phyloP scores from a whole-genome alignment of 2,329 filamentous ascomycete genomes.

The Fusarium sp. region DNA sequence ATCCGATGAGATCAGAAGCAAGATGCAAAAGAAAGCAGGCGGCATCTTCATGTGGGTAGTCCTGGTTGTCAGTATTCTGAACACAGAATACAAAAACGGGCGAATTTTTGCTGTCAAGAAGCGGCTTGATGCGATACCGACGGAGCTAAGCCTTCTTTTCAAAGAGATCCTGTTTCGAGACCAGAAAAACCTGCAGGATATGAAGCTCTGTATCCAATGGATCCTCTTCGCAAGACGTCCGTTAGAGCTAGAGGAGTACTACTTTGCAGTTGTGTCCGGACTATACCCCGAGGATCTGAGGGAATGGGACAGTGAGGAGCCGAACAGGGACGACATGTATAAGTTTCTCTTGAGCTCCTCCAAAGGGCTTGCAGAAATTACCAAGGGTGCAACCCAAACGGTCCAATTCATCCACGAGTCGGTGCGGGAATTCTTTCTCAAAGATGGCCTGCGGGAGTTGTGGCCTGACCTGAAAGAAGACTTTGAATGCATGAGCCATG shows the following conservation, averaged over 20 bases:
- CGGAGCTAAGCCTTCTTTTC: constrained; percentile 58
- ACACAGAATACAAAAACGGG: constrained; percentile 46
- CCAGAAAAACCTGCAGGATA: constrained; percentile 48
- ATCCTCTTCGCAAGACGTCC: constrained; percentile 60
- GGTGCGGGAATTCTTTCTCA: constrained; percentile 56
- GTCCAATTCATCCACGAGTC: constrained; percentile 63
- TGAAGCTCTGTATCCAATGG: constrained; percentile 60
- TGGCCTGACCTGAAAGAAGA: constrained; percentile 18
- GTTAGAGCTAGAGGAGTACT: constrained; percentile 55
- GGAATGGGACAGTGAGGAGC: constrained; percentile 29
- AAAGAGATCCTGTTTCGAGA: constrained; percentile 60
- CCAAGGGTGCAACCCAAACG: constrained; percentile 38
- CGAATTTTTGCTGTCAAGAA: constrained; percentile 37
- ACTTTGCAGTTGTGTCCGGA: constrained; percentile 40
- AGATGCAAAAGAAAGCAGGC: constrained; percentile 50
- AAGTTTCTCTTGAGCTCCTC: constrained; percentile 52
- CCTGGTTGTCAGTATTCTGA: constrained; percentile 52
- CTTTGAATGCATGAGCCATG: neutral
- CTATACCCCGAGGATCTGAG: constrained; percentile 4
- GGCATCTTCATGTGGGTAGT: constrained; percentile 57
- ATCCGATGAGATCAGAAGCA: neutral
- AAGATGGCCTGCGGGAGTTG: constrained; percentile 44
- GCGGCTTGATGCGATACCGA: constrained; percentile 49
- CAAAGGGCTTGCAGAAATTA: constrained; percentile 57
- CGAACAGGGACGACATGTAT: constrained; percentile 42